Conservation (phyloP, 2,329 filamentous ascomycete species). For the Lecanosticta acicola region DNA sequence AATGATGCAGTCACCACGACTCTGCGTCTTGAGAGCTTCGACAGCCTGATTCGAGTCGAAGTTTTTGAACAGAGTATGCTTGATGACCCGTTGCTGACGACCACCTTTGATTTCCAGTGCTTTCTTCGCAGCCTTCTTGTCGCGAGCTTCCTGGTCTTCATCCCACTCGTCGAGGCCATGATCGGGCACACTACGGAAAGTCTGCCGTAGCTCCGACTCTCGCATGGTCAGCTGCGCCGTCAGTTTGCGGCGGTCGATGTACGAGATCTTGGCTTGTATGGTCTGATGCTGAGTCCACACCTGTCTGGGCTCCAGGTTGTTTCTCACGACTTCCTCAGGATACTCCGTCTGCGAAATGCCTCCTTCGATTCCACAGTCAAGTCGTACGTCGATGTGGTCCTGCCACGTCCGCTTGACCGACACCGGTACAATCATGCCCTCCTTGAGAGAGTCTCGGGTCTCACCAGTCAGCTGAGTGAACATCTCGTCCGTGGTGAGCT, state of each 20-base stretch:
- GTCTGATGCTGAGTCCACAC: slow-evolving; percentile 76
- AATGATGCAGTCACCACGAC: slow-evolving; percentile 85
- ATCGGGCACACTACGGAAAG: slow-evolving; percentile 64
- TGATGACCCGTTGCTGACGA: slow-evolving; percentile 88
- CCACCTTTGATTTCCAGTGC: slow-evolving; percentile 76
- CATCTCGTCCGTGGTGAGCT: slow-evolving; percentile 67
- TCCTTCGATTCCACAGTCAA: slow-evolving; percentile 92
- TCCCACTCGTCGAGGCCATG: slow-evolving; percentile 74
- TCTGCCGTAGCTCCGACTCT: slow-evolving; percentile 70
- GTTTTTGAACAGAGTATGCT: slow-evolving; percentile 90
- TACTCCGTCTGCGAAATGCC: slow-evolving; percentile 78
- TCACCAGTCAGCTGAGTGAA: slow-evolving; percentile 98
- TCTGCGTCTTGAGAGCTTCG: slow-evolving; percentile 82
- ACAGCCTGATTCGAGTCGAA: slow-evolving; percentile 92
- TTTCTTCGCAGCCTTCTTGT: slow-evolving; percentile 70
- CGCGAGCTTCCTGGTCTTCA: slow-evolving; percentile 55
- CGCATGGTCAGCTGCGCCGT: slow-evolving; percentile 76
- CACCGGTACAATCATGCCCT: slow-evolving; percentile 89
- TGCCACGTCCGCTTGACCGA: slow-evolving; percentile 83
- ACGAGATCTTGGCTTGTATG: slow-evolving; percentile 78
- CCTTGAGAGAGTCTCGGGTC: slow-evolving; percentile 72
- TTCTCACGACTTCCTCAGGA: slow-evolving; percentile 60
- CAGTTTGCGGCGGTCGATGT: slow-evolving; percentile 81
- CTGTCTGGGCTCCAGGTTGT: slow-evolving; percentile 47
- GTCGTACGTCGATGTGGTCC: slow-evolving; percentile 85